Percentiles rank a stretch among this genome's conserved stretches.
Evolutionary conservation across 352 stramenopile species (phyloP).

Genomic region (Pelagophyceae sp.): DNA sequence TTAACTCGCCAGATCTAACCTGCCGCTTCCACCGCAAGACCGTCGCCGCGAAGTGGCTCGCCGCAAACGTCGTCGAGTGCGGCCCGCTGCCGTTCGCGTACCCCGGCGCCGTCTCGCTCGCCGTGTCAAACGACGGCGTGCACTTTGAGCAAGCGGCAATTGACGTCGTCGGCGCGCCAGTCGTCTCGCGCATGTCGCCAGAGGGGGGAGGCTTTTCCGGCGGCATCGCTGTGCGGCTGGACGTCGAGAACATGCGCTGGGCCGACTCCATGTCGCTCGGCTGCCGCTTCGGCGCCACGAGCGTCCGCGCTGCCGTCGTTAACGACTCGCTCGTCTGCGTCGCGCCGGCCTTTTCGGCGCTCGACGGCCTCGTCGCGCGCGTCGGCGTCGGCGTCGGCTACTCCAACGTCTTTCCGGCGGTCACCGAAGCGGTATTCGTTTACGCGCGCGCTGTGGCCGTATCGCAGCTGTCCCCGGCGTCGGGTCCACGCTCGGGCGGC

Average conservation of each 20-base stretch:
- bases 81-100: not conserved
- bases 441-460: not conserved
- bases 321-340: not conserved
- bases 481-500: not conserved
- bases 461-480: not conserved
- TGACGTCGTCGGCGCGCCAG: not conserved
- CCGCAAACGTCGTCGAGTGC: not conserved
- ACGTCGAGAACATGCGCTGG: not conserved
- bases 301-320: not conserved
- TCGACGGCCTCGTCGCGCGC: not conserved
- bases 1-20: slow-evolving; percentile 23
- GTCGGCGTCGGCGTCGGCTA: not conserved
- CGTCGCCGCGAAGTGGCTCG: not conserved
- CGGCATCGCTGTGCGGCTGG: not conserved
- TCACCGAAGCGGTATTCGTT: not conserved
- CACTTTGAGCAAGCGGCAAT: not conserved
- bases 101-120: not conserved
- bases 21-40: slow-evolving; percentile 33
- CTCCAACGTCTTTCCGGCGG: not conserved
- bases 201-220: not conserved
- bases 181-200: not conserved
- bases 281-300: not conserved
- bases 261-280: not conserved
- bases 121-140: not conserved
- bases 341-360: not conserved